These are phyloP conservation scores for Lasiodiplodia sp. DNA, from an alignment of 2,329 filamentous ascomycete species.

Conservation along the genomic window DNA sequence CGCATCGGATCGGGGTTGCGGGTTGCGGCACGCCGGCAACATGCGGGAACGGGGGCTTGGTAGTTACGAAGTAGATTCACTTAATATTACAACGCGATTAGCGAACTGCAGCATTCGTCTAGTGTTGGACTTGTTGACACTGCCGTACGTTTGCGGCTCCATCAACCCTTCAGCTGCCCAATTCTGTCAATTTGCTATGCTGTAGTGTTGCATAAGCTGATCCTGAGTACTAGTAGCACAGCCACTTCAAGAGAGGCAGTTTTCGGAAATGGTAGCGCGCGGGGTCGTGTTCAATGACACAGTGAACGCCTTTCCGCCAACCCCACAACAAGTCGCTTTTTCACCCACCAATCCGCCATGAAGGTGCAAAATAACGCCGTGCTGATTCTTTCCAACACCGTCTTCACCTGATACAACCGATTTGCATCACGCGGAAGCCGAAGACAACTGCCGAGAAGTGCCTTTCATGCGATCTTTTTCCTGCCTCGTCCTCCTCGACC, in stretches of 20 bases:
- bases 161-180: background rate
- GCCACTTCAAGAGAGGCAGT: background rate
- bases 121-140: background rate
- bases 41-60: background rate
- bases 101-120: background rate
- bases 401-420: background rate
- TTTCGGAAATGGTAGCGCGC: background rate
- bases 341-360: background rate
- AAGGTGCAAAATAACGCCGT: background rate
- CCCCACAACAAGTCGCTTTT: background rate
- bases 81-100: background rate
- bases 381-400: background rate
- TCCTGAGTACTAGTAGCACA: background rate
- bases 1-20: background rate
- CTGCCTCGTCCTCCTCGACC: background rate
- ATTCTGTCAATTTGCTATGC: background rate
- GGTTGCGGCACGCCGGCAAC: background rate
- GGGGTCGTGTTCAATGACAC: background rate
- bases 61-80: background rate
- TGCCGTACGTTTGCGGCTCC: background rate
- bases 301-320: background rate
- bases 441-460: background rate
- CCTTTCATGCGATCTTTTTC: background rate
- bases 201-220: background rate
- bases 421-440: background rate